These are phyloP conservation scores for Linderniella brevidens DNA, from an alignment of 257 asterid genomes.

Conservation along the genomic window DNA sequence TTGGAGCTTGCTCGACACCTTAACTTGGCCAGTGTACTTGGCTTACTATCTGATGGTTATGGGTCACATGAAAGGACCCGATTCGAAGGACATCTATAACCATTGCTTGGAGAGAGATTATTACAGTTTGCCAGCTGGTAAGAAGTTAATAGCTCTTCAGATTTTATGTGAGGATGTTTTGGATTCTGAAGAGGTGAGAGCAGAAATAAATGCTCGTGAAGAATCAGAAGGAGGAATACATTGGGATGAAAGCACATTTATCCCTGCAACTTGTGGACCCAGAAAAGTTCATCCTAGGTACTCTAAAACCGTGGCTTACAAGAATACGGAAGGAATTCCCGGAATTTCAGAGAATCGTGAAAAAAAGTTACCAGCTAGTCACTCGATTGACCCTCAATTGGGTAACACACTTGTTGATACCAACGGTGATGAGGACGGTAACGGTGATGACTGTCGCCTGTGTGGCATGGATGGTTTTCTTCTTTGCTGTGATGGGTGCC, in stretches of 20 bases:
- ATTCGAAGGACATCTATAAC: slow-evolving; percentile 36
- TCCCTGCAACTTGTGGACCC: slow-evolving; percentile 24
- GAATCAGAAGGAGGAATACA: slow-evolving; percentile 52
- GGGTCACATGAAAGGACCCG: slow-evolving; percentile 30
- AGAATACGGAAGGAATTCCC: slow-evolving; percentile 31
- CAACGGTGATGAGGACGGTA: slow-evolving; percentile 35
- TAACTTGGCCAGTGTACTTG: slow-evolving; percentile 61
- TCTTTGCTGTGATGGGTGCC: slow-evolving; percentile 73
- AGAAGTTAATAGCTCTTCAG: slow-evolving; percentile 42
- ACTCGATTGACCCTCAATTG: slow-evolving; percentile 7
- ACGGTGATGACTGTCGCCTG: slow-evolving; percentile 58
- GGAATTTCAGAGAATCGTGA: slow-evolving; percentile 20
- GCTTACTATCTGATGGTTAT: slow-evolving; percentile 40
- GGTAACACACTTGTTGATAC: slow-evolving; percentile 14
- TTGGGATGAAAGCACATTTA: slow-evolving; percentile 20
- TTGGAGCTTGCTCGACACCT: slow-evolving; percentile 61
- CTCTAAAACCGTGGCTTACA: slow-evolving; percentile 39
- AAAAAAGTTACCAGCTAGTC: slow-evolving; percentile 8
- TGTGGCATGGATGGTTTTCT: slow-evolving; percentile 68
- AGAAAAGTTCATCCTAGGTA: slow-evolving; percentile 63
- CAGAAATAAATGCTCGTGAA: slow-evolving; percentile 47
- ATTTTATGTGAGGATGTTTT: slow-evolving; percentile 49
- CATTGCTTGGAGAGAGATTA: slow-evolving; percentile 46
- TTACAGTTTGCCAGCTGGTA: slow-evolving; percentile 39
- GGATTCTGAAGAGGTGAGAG: slow-evolving; percentile 48